Evolutionary conservation across 2,329 filamentous ascomycete species (phyloP), one percentile per base, ranked within the genome.

Genomic region (Diplodia sapinea): DNA sequence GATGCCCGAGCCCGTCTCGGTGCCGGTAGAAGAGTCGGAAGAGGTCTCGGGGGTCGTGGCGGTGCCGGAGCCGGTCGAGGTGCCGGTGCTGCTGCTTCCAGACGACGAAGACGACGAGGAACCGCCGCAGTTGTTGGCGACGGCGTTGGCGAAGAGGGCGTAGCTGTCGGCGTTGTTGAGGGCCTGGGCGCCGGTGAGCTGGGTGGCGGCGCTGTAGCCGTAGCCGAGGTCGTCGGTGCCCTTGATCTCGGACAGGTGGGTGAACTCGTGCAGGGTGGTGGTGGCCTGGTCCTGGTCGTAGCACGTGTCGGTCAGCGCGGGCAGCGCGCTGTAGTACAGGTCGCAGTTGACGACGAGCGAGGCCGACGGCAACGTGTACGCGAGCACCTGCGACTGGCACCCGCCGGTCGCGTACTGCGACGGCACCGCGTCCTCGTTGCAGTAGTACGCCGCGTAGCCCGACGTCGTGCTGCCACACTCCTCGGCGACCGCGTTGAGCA

Each of bases 221-320:
- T 87, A 87, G 23, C 81, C 84, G 64, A 84, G 79, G 73, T 91
- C 89, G 2, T 83, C 76, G 2, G 88, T 90, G 11, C 87, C 86
- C 66, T 86, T 86, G 15, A 84, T 81, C 78, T 79, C 82, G 74
- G 84, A 77, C 20, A 84, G 81, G 74, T 91, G 89, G 9, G 88
- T 89, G 71, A 84, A 81, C 81, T 91, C 89, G 73, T 91, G 89
- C 17, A 91, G 76, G 36, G 83, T 83, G 17, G 88, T 90, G 9
- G 85, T 88, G 3, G 86, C 87, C 78, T 89, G 86, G 73, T 90
- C 89, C 77, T 91, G 88, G 2, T 73, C 83, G 74, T 90, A 87
- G 80, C 89, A 91, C 0, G 74, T 78, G 9, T 71, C 72, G 8
- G 83, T 79, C 38, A 86, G 68, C 1, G 81, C 80, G 0, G 85